Percentiles rank a stretch among this genome's conserved stretches.
phyloP scores from a whole-genome alignment of 1,139 yeast species.

The Geotrichum reessii region DNA sequence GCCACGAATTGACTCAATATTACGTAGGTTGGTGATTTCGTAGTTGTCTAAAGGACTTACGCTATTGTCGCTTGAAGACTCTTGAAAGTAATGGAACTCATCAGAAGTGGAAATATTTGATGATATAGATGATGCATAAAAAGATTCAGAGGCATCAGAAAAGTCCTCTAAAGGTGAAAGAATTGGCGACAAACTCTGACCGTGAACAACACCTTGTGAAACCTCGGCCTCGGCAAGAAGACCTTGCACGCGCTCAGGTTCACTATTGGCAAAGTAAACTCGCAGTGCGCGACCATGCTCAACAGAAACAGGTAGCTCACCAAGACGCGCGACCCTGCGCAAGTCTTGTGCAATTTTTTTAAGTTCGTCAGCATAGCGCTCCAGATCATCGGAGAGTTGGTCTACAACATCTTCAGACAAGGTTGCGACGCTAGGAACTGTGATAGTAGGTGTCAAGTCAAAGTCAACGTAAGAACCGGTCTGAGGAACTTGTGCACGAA shows the following conservation, averaged over 20 bases:
- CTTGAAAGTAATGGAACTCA: slow-evolving; percentile 6
- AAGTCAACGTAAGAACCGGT: slow-evolving; percentile 33
- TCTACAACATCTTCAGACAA: slow-evolving; percentile 28
- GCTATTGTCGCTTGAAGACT: neutral
- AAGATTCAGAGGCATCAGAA: slow-evolving; percentile 9
- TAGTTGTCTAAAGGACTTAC: neutral
- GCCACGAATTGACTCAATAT: neutral
- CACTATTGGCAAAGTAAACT: slow-evolving; percentile 38
- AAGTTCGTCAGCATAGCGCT: slow-evolving; percentile 26
- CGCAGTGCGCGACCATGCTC: slow-evolving; percentile 31
- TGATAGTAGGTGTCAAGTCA: slow-evolving; percentile 32
- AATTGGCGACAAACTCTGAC: slow-evolving; percentile 6
- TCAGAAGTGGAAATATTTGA: slow-evolving; percentile 4
- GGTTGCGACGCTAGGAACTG: slow-evolving; percentile 28
- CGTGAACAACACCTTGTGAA: slow-evolving; percentile 29
- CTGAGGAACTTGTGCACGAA: slow-evolving; percentile 12
- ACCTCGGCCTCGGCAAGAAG: slow-evolving; percentile 34
- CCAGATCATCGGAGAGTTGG: slow-evolving; percentile 26
- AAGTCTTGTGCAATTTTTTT: slow-evolving; percentile 30
- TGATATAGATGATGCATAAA: neutral
- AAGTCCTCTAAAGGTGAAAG: slow-evolving; percentile 13
- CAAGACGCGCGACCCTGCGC: slow-evolving; percentile 31
- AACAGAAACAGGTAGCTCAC: slow-evolving; percentile 37
- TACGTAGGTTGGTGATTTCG: neutral
- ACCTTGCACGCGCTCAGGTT: slow-evolving; percentile 31